These are phyloP conservation scores for Lentinus tigrinus DNA, from an alignment of 768 basidiomycete genomes.

Conservation along the genomic window DNA sequence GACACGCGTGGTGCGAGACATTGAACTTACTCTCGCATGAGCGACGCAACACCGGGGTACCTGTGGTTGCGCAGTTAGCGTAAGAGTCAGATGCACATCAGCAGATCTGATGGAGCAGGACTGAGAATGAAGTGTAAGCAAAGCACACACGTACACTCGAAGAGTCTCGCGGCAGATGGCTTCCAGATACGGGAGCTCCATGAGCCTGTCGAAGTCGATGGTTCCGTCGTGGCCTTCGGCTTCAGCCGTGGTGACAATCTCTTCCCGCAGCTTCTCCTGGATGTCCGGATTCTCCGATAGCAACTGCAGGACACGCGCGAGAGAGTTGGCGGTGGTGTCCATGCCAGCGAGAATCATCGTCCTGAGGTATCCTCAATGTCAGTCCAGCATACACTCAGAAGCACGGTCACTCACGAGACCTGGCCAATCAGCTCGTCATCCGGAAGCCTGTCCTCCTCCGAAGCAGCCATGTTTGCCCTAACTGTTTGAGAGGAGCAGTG, in stretches of 20 bases:
- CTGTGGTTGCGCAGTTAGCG: background rate
- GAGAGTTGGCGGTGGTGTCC: slow-evolving; percentile 30
- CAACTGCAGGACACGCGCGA: slow-evolving; percentile 27
- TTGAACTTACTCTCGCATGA: slow-evolving; percentile 12
- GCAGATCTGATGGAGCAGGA: too few relatives aligned
- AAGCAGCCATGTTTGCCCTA: slow-evolving; percentile 20
- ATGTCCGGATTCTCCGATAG: slow-evolving; percentile 25
- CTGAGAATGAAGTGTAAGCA: background rate
- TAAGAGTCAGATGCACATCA: too few relatives aligned
- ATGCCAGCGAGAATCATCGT: slow-evolving; percentile 25
- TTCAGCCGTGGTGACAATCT: slow-evolving; percentile 19
- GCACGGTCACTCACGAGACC: slow-evolving; percentile 20
- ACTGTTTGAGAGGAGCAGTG: slow-evolving; percentile 8
- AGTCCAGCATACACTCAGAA: background rate
- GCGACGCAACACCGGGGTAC: slow-evolving; percentile 3
- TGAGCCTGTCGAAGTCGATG: slow-evolving; percentile 27
- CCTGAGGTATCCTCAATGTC: background rate
- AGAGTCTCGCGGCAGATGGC: slow-evolving; percentile 28
- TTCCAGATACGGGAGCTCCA: slow-evolving; percentile 29
- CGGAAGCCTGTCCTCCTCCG: slow-evolving; percentile 21
- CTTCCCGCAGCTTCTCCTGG: slow-evolving; percentile 28
- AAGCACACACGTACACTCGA: slow-evolving; percentile 18
- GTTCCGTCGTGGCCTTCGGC: slow-evolving; percentile 10
- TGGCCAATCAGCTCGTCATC: slow-evolving; percentile 29
- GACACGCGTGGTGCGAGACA: too few relatives aligned